Percentiles rank a stretch among this genome's conserved stretches.
Evolutionary conservation across 208 protist species (phyloP).

Genomic region (Trichomonas vaginalis): DNA sequence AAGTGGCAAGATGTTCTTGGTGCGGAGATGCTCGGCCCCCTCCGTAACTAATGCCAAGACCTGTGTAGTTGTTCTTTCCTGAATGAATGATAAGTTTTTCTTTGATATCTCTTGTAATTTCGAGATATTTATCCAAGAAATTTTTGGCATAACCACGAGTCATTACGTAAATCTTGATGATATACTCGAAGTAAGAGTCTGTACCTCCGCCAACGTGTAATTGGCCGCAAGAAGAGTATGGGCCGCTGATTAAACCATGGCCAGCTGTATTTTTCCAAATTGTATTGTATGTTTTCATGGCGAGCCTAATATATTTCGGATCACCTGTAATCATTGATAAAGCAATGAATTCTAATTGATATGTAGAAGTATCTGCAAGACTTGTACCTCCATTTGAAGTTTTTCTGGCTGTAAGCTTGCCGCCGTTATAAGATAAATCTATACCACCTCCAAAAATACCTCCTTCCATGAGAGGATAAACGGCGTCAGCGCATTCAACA

Average conservation of each 20-base stretch:
- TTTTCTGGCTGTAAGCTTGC: background rate
- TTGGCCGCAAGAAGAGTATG: background rate
- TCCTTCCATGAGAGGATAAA: slow-evolving; percentile 33
- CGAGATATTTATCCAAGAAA: background rate
- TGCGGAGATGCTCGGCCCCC: background rate
- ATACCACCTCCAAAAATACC: slow-evolving; percentile 15
- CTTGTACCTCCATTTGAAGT: background rate
- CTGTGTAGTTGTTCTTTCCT: background rate
- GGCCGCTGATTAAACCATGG: background rate
- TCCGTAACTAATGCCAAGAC: background rate
- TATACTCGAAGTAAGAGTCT: background rate
- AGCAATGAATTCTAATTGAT: slow-evolving; percentile 54
- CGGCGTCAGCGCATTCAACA: slow-evolving; percentile 28
- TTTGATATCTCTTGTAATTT: background rate
- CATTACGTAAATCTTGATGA: background rate
- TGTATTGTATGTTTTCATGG: background rate
- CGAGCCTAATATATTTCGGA: slow-evolving; percentile 20
- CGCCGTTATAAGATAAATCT: background rate
- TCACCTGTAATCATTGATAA: slow-evolving; percentile 45
- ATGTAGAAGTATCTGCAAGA: slow-evolving; percentile 45
- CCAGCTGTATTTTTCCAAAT: background rate
- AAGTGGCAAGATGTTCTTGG: background rate
- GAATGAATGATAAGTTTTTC: background rate
- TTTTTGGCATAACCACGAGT: background rate
- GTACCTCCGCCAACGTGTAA: background rate